A percentile compares a stretch with the other conserved stretches of the same genome.
phyloP scores from a whole-genome alignment of 345 rosid species.

The Populus ilicifolia region DNA sequence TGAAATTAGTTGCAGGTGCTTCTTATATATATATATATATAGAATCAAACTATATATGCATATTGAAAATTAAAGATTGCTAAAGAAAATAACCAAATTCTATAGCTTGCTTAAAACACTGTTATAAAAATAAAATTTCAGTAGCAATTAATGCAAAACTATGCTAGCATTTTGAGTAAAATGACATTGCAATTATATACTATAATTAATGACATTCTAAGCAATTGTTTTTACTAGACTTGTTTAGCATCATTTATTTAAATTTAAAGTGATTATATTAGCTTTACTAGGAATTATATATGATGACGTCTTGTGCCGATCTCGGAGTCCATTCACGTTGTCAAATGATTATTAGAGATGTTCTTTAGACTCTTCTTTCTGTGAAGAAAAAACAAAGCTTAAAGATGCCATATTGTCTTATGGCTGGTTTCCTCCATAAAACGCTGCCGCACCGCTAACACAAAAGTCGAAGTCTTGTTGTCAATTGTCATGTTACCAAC shows the following conservation, averaged over 20 bases:
- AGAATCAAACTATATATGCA: too few relatives aligned
- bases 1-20: too few relatives aligned
- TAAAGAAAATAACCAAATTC: too few relatives aligned
- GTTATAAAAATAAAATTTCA: too few relatives aligned
- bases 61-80: too few relatives aligned
- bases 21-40: too few relatives aligned
- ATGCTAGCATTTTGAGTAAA: too few relatives aligned
- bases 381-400: neutral
- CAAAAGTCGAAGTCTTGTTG: neutral
- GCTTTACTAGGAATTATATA: too few relatives aligned
- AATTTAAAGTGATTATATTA: too few relatives aligned
- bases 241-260: neutral
- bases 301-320: neutral
- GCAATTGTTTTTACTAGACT: neutral
- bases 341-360: neutral
- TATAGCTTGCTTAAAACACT: too few relatives aligned
- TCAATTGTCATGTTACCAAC: neutral
- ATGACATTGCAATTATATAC: neutral
- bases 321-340: neutral
- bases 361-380: neutral
- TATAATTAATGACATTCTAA: too few relatives aligned
- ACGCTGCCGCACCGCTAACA: neutral
- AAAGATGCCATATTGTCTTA: neutral
- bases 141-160: too few relatives aligned
- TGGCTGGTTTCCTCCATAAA: neutral